Percentiles rank a stretch among this genome's conserved stretches.
Evolutionary conservation across 495 filamentous ascomycete species (phyloP).

Genomic region (Xylaria longipes): DNA sequence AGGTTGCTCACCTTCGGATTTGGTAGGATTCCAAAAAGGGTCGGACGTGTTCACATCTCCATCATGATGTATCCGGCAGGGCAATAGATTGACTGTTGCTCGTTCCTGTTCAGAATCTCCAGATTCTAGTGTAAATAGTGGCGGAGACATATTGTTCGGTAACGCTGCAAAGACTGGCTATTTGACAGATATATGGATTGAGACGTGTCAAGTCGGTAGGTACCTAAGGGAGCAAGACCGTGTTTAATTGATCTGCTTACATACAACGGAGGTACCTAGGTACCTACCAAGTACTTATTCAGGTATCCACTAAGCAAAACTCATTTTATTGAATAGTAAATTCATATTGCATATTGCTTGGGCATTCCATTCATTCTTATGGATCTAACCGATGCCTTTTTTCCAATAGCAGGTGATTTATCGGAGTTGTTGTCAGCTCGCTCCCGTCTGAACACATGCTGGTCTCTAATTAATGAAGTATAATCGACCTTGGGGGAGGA

Average conservation of each 20-base stretch:
- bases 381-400: too few species aligned
- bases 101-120: conserved; percentile 39
- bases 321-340: too few species aligned
- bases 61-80: conserved; percentile 81
- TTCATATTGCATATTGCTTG: too few species aligned
- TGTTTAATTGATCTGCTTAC: conserved; percentile 20
- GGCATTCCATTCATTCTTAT: too few species aligned
- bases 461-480: too few species aligned
- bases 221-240: not conserved
- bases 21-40: conserved; percentile 73
- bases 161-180: not conserved
- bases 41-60: conserved; percentile 69
- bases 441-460: too few species aligned
- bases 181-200: not conserved
- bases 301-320: too few species aligned
- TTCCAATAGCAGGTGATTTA: too few species aligned
- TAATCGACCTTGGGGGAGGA: too few species aligned
- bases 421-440: too few species aligned
- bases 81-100: conserved; percentile 79
- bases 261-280: too few species aligned
- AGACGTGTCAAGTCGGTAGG: conserved; percentile 11
- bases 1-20: conserved; percentile 39
- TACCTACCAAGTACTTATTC: too few species aligned
- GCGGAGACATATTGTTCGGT: conserved; percentile 34
- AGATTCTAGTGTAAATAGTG: conserved; percentile 30